Evolutionary conservation across 2,329 filamentous ascomycete genomes (phyloP), one percentile per base, ranked within the genome.

Genomic region (Penicillium rolfsii): DNA sequence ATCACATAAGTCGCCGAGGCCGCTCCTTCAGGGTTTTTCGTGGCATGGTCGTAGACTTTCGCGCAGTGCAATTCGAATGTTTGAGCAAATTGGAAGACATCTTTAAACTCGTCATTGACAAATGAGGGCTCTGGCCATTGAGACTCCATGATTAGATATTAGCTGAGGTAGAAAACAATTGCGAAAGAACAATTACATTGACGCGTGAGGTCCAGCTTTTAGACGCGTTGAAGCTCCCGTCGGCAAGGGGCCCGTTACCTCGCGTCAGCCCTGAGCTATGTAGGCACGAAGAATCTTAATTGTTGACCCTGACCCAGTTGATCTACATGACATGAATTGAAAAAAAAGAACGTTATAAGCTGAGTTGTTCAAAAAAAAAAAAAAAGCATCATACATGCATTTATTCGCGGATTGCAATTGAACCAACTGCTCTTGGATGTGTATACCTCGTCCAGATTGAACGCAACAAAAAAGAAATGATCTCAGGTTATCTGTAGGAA

Each of bases 401-500:
- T 2, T 40, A 40, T 16, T 40, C 14, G 12, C 1, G 19, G 19
- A 22, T 22, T 22, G 19, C 19, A 22, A 30, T 46, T 3, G 14
- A 7, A 48, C 14, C 26, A 48, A 28, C 24, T 30, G 22, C 26
- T 30, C 26, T 30, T 5, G 19, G 19, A 22, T 22, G 19, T 22
- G 19, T 22, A 22, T 22, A 22, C 19, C 19, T 22, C 19, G 19
- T 22, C 19, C 19, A 22, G 19, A 22, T 22, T 22, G 19, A 22
- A 22, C 19, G 19, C 0, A 40, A 35, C 35, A 40, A 40, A 52
- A 38, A 38, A 52, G 35, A 38, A 38, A 52, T 9, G 48, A 36
- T 50, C 48, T 50, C 48, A 50, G 48, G 48, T 50, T 50, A 9
- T 50, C 19, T 65, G 64, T 63, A 67, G 60, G 57, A 64, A 63